Percentiles rank a stretch among this genome's conserved stretches.
Conservation (phyloP, 2,329 filamentous ascomycete genomes). For the Nigrospora osmanthi region DNA sequence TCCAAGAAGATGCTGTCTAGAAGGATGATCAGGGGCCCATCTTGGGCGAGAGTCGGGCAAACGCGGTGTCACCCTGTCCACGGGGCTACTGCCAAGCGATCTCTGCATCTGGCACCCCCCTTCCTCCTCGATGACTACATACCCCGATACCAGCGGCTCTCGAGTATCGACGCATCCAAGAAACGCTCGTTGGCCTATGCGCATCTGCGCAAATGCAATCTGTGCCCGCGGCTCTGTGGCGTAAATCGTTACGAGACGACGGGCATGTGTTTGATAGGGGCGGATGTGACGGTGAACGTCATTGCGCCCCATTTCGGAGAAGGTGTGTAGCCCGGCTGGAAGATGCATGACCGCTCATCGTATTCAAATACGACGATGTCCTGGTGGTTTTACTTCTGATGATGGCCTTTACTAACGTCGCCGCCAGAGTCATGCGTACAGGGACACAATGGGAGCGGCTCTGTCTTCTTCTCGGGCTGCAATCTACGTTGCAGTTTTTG, state of each 20-base stretch:
- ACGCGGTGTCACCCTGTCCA: too few species aligned
- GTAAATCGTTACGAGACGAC: conserved; percentile 77
- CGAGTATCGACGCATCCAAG: conserved; percentile 59
- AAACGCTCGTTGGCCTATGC: conserved; percentile 69
- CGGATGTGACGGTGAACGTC: conserved; percentile 71
- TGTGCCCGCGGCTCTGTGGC: conserved; percentile 69
- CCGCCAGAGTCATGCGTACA: conserved; percentile 69
- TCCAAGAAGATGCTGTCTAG: too few species aligned
- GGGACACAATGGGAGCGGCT: conserved; percentile 71
- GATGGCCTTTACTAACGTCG: background rate
- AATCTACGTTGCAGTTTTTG: conserved; percentile 70
- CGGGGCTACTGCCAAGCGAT: background rate
- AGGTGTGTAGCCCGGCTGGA: conserved; percentile 30
- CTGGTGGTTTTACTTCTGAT: too few species aligned
- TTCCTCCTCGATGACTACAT: conserved; percentile 71
- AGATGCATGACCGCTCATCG: background rate
- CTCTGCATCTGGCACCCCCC: conserved; percentile 48
- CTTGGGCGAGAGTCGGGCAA: too few species aligned
- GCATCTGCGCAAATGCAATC: conserved; percentile 71
- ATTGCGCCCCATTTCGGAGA: conserved; percentile 84
- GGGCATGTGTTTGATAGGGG: conserved; percentile 70
- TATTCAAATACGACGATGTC: background rate
- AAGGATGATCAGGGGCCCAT: too few species aligned
- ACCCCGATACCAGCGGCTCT: conserved; percentile 63
- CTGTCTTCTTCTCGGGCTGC: conserved; percentile 73